Conservation (phyloP, 257 asterid genomes). For the Fraxinus americana region DNA sequence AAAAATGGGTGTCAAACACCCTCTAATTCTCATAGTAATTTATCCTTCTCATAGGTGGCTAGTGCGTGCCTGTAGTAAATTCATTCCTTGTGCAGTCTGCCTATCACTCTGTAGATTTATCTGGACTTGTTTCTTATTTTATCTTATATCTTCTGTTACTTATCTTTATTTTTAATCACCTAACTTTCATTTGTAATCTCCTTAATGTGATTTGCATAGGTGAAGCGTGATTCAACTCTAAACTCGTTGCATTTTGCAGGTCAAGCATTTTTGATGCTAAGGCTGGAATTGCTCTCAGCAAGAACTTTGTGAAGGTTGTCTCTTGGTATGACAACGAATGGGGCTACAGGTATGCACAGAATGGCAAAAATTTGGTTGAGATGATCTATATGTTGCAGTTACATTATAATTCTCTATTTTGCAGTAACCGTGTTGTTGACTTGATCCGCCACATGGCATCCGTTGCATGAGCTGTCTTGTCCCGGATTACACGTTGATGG, state of each 20-base stretch:
- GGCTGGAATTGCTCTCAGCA: constrained; percentile 62
- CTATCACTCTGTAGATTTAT: background rate
- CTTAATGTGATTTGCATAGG: background rate
- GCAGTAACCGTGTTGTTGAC: constrained; percentile 61
- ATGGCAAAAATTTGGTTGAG: background rate
- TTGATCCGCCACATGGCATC: constrained; percentile 63
- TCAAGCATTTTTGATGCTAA: constrained; percentile 68
- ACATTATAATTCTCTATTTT: background rate
- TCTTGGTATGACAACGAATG: constrained; percentile 72
- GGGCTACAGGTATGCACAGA: constrained; percentile 59
- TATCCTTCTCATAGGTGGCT: background rate
- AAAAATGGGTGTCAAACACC: too few species aligned
- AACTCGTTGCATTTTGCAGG: constrained; percentile 32
- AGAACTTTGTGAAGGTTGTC: constrained; percentile 56
- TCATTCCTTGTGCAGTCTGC: background rate
- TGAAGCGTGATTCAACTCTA: background rate
- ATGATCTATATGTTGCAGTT: background rate
- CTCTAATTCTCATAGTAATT: background rate
- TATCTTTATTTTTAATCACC: too few species aligned
- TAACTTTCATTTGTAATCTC: background rate
- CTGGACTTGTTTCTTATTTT: background rate
- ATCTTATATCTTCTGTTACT: background rate
- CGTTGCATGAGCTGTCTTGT: constrained; percentile 32
- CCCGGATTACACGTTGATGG: background rate
- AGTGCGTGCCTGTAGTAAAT: too few species aligned